Base-by-base conservation (phyloP, 305 asterid species). In the Fraxinus xanthoxyloides region DNA sequence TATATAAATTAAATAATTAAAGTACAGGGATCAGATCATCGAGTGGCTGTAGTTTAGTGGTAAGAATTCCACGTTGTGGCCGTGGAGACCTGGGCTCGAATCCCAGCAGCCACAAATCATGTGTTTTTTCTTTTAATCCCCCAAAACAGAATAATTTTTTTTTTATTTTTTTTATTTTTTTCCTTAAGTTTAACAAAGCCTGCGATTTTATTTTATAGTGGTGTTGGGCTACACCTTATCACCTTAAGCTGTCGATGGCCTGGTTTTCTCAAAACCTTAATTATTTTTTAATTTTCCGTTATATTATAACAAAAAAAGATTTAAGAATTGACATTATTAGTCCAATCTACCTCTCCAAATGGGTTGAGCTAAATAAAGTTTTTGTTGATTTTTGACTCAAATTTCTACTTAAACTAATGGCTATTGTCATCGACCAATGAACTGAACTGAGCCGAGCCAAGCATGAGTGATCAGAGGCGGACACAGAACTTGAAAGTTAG, bases 41-140 rank as follows among this genome's bases (percentile, higher is more conserved):
- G 4, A 10, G 97, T 95, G 95, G 98, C 94, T 91, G 97, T 93
- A 92, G 99, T 95, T 93, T 93, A 94, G 97, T 94, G 97, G 97
- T 93, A 28, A 96, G 98, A 96, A 94, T 92, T 93, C 95, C 95
- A 93, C 95, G 95, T 93, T 95, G 98, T 95, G 99, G 99, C 98
- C 95, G 98, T 94, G 97, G 97, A 93, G 99, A 95, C 97, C 98
- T 94, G 98, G 98, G 98, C 99, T 95, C 97, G 98, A 95, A 95
- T 95, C 97, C 98, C 95, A 95, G 97, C 97, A 95, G 97, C 98
- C 99, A 93, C 97, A 90, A 6, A 6, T 6, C 1, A 36, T 36
- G 43, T 7, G 0, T 36, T 1, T 36, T 7, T 7, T 7, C 1
- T 36, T 7, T 36, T 10, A 43, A 43, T 43, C 54, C 54, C 3